These are phyloP conservation scores for Linnemannia elongata DNA, from an alignment of 192 early-diverging fungal genomes.

Conservation along the genomic window DNA sequence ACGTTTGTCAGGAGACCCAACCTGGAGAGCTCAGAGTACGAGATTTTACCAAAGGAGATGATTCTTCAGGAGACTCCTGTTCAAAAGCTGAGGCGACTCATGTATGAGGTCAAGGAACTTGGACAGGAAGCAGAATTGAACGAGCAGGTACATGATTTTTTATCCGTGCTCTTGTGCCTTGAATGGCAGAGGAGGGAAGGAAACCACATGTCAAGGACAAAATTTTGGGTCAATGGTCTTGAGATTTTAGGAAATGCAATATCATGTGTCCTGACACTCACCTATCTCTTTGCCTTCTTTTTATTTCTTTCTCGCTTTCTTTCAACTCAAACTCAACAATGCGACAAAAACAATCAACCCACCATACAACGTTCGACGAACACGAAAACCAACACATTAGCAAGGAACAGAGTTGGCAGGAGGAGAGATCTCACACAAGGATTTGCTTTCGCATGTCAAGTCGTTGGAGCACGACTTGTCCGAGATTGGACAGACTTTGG, in stretches of 20 bases:
- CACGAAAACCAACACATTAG: constrained; percentile 6
- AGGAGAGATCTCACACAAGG: constrained; percentile 57
- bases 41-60: constrained; percentile 66
- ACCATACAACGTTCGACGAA: neutral
- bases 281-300: neutral
- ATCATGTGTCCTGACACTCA: constrained; percentile 1
- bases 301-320: neutral
- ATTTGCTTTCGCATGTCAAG: constrained; percentile 63
- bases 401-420: constrained; percentile 47
- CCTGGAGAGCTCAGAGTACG: constrained; percentile 67
- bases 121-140: constrained; percentile 73
- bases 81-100: constrained; percentile 82
- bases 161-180: neutral
- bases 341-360: neutral
- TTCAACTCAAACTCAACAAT: neutral
- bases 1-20: constrained; percentile 63
- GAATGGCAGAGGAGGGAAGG: neutral
- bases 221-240: constrained; percentile 20
- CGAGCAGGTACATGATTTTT: constrained; percentile 53
- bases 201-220: constrained; percentile 14
- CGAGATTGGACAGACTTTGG: constrained; percentile 61
- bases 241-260: neutral
- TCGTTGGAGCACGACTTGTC: constrained; percentile 65
- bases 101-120: constrained; percentile 88
- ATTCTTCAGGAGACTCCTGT: constrained; percentile 76